Evolutionary conservation across 108 stramenopile species (phyloP).

Genomic region (Discostella pseudostelligera): DNA sequence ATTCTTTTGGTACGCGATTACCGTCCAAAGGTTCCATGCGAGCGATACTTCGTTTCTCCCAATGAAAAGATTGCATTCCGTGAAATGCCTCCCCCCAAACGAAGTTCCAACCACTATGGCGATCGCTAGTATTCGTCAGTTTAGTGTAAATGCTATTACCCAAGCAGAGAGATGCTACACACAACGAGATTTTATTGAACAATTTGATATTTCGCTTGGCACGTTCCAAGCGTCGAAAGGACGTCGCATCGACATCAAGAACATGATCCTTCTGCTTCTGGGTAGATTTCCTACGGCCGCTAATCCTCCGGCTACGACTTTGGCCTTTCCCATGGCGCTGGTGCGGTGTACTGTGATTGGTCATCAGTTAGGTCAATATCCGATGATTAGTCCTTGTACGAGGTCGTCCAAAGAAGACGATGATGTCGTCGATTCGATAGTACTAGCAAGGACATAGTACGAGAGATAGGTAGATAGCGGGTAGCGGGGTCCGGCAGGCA

Average conservation of each 20-base stretch:
- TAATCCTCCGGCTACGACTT: slow-evolving; percentile 7
- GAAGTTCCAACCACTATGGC: too few species aligned
- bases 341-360: too few species aligned
- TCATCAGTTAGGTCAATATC: too few species aligned
- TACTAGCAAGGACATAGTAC: too few species aligned
- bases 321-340: slow-evolving; percentile 4
- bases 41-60: too few species aligned
- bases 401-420: too few species aligned
- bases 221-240: slow-evolving; percentile 9
- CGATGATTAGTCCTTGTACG: too few species aligned
- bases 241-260: neutral
- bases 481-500: too few species aligned
- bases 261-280: neutral
- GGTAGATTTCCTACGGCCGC: neutral
- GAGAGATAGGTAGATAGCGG: too few species aligned
- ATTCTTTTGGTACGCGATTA: slow-evolving; percentile 21
- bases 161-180: neutral
- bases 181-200: slow-evolving; percentile 11
- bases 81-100: neutral
- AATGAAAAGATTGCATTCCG: too few species aligned
- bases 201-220: slow-evolving; percentile 14
- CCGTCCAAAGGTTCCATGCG: neutral
- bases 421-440: too few species aligned
- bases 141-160: neutral
- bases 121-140: neutral